A percentile compares a stretch with the other conserved stretches of the same genome.
Evolutionary conservation across 2,329 filamentous ascomycete species (phyloP).

Genomic region (Sclerotinia subarctica): DNA sequence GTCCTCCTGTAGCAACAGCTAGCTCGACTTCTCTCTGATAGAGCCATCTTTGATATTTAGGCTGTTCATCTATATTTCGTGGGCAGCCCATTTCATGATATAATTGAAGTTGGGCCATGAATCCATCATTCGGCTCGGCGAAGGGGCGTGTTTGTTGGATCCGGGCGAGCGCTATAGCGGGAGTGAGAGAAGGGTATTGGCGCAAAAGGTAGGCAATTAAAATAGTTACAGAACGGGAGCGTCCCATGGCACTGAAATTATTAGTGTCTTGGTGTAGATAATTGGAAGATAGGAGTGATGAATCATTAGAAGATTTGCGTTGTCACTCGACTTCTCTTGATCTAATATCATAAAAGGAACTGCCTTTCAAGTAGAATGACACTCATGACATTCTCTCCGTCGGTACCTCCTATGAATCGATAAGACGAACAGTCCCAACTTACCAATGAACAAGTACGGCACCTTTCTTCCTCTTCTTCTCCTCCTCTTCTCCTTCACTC

Average conservation of each 20-base stretch:
- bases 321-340: background rate
- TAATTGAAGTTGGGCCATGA: slow-evolving; percentile 82
- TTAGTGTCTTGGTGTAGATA: slow-evolving; percentile 20
- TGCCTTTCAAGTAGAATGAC: background rate
- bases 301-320: background rate
- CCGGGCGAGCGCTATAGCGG: slow-evolving; percentile 59
- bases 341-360: background rate
- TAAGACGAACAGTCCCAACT: slow-evolving; percentile 40
- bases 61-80: slow-evolving; percentile 62
- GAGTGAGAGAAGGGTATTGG: slow-evolving; percentile 51
- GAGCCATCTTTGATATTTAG: slow-evolving; percentile 77
- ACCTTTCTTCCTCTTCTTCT: slow-evolving; percentile 47
- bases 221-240: slow-evolving; percentile 84
- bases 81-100: slow-evolving; percentile 88
- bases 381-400: background rate
- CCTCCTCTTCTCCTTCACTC: slow-evolving; percentile 48
- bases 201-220: slow-evolving; percentile 82
- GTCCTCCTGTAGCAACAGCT: slow-evolving; percentile 70
- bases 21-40: slow-evolving; percentile 64
- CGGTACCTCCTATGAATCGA: slow-evolving; percentile 16
- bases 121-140: slow-evolving; percentile 86
- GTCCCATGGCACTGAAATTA: slow-evolving; percentile 79
- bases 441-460: slow-evolving; percentile 69
- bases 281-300: background rate
- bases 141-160: slow-evolving; percentile 69